Evolutionary conservation across 345 rosid species (phyloP).

Genomic region (Ceriops zippeliana): DNA sequence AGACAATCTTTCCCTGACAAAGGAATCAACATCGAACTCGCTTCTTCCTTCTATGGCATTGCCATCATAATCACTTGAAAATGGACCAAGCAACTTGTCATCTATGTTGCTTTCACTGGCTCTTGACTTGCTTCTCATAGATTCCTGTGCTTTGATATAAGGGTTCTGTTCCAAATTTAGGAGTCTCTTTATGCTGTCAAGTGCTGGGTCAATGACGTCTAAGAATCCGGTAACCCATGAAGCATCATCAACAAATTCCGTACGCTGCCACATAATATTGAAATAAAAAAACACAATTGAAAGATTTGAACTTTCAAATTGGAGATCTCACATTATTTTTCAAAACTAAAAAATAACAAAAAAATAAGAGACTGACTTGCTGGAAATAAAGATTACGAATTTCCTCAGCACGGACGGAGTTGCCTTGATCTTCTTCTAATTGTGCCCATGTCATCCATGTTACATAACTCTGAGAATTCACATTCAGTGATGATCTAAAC

Average conservation of each 20-base stretch:
- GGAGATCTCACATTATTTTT: background rate
- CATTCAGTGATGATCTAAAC: constrained; percentile 72
- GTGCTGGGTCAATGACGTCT: constrained; percentile 83
- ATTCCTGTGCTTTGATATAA: constrained; percentile 27
- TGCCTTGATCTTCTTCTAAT: constrained; percentile 94
- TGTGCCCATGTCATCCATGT: constrained; percentile 99
- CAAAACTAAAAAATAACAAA: background rate
- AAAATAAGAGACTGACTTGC: constrained; percentile 55
- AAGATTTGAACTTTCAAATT: too few species aligned
- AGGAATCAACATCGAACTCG: constrained; percentile 59
- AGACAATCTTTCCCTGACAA: constrained; percentile 47
- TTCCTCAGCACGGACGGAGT: constrained; percentile 86
- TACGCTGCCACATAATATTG: constrained; percentile 47
- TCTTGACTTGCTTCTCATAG: constrained; percentile 24
- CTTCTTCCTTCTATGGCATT: constrained; percentile 33
- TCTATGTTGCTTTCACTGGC: constrained; percentile 20
- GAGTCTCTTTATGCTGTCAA: constrained; percentile 80
- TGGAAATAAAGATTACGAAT: constrained; percentile 89
- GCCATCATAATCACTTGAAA: constrained; percentile 23
- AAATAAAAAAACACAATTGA: background rate
- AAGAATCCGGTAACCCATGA: constrained; percentile 87
- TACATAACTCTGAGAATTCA: constrained; percentile 84
- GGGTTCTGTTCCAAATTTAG: constrained; percentile 62
- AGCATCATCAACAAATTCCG: constrained; percentile 88
- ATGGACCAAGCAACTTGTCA: constrained; percentile 17